These are phyloP conservation scores for Penicillium sp. DNA, from an alignment of 2,329 filamentous ascomycete genomes.

Conservation along the genomic window DNA sequence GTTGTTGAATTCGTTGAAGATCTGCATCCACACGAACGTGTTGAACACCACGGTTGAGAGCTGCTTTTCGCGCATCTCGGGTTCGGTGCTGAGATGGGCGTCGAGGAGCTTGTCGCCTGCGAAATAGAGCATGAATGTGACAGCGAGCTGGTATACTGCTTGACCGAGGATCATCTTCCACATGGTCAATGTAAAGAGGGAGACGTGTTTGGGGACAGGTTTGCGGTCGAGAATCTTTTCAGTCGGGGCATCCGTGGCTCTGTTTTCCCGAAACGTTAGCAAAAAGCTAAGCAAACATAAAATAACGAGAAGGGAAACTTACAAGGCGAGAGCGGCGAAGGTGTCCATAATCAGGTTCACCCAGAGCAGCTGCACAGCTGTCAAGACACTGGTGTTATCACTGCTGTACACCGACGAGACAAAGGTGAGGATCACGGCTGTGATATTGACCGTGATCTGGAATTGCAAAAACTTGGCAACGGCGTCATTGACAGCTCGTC, in stretches of 20 bases:
- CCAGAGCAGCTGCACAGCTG: slow-evolving; percentile 85
- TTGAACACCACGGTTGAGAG: slow-evolving; percentile 86
- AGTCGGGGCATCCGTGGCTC: slow-evolving; percentile 77
- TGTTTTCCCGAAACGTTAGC: slow-evolving; percentile 11
- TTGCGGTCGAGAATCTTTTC: slow-evolving; percentile 71
- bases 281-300: neutral
- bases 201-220: slow-evolving; percentile 63
- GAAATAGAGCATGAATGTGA: slow-evolving; percentile 76
- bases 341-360: slow-evolving; percentile 98
- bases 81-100: slow-evolving; percentile 44
- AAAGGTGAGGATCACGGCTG: slow-evolving; percentile 78
- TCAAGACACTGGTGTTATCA: slow-evolving; percentile 66
- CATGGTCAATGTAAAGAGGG: slow-evolving; percentile 81
- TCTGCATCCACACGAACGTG: slow-evolving; percentile 98
- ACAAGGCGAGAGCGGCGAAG: slow-evolving; percentile 73
- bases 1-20: slow-evolving; percentile 98
- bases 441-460: slow-evolving; percentile 75
- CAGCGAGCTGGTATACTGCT: slow-evolving; percentile 72
- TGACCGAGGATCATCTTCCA: slow-evolving; percentile 99
- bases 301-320: slow-evolving; percentile 4
- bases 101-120: slow-evolving; percentile 55
- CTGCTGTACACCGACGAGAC: slow-evolving; percentile 69
- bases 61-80: slow-evolving; percentile 34
- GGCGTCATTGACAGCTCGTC: slow-evolving; percentile 59
- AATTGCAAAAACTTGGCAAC: slow-evolving; percentile 60